Base-by-base conservation (phyloP, 108 stramenopile genomes). In the Cyclostephanos tholiformis region DNA sequence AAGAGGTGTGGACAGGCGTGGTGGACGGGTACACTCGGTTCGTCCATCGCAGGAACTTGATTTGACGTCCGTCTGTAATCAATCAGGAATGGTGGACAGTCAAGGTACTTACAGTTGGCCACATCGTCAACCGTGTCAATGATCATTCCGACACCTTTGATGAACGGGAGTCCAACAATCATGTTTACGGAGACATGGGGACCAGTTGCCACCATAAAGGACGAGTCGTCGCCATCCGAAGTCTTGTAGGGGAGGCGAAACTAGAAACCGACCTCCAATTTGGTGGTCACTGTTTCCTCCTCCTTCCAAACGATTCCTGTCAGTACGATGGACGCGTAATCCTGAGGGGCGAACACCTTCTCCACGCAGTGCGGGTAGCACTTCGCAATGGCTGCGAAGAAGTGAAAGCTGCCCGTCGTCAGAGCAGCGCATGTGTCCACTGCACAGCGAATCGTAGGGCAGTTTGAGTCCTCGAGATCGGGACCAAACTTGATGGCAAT, bases 401-500 rank as follows among this genome's bases (percentile, higher is more conserved):
- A 66, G 2, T 46, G 16, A 23, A 23, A 49, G 29, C n/a, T 46
- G 6, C 48, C 65, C 5, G 65, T 66, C 5, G 44, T 29, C 4
- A 66, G 9, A 6, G 48, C 43, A 14, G 65, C 65, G 14, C 48
- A 46, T 27, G 65, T 51, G 23, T 64, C 63, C 19, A 64, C 63
- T 4, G 25, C 20, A 53, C 52, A 53, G 41, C 41, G 9, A 10
- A 41, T 10, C 9, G 4, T 1, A 1, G 41, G 41, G 41, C 41
- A 41, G 41, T 41, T 10, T 10, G 41, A 1, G 0, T 1, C 12
- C 11, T 41, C 41, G 11, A 41, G 9, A 41, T 41, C 41, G 4
- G 41, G 4, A 41, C 41, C 41, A 41, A 41, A 41, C 41, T 41
- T 8, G 0, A 41, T 1, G 0, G 9, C 12, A 12, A 41, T 41